phyloP scores from a whole-genome alignment of 331 rosid genomes.

The Malus hybrid region DNA sequence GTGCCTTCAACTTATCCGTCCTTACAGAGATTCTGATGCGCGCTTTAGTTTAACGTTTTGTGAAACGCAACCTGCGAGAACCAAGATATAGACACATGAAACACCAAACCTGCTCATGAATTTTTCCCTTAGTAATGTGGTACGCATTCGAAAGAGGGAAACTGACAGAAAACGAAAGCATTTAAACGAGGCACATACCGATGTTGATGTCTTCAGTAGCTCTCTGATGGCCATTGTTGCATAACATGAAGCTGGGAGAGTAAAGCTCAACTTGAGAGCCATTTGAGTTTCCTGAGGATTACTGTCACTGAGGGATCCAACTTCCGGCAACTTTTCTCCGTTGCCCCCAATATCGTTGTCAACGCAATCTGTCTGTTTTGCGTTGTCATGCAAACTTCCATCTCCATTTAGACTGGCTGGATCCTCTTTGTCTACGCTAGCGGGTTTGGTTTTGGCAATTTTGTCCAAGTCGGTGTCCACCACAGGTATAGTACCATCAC shows the following conservation, averaged over 20 bases:
- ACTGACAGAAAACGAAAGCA: neutral
- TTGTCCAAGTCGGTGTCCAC: slow-evolving; percentile 79
- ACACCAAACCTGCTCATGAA: too few species aligned
- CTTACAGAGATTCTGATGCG: neutral
- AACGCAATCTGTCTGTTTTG: slow-evolving; percentile 16
- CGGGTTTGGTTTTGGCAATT: slow-evolving; percentile 36
- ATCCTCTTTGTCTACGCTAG: slow-evolving; percentile 17
- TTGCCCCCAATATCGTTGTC: slow-evolving; percentile 20
- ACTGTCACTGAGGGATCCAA: slow-evolving; percentile 21
- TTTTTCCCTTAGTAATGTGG: neutral
- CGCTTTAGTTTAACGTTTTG: slow-evolving; percentile 64
- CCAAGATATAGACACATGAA: neutral
- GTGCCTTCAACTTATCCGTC: neutral
- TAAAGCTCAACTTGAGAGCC: slow-evolving; percentile 81
- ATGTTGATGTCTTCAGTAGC: slow-evolving; percentile 91
- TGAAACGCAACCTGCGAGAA: slow-evolving; percentile 77
- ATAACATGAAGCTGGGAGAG: slow-evolving; percentile 88
- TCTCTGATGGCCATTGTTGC: slow-evolving; percentile 99
- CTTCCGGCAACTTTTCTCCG: slow-evolving; percentile 20
- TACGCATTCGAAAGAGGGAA: neutral
- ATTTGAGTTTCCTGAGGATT: slow-evolving; percentile 46
- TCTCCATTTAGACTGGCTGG: slow-evolving; percentile 3
- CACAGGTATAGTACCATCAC: slow-evolving; percentile 52
- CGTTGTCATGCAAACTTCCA: slow-evolving; percentile 11
- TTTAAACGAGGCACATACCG: slow-evolving; percentile 42